phyloP scores from a whole-genome alignment of 169 alveolate genomes.

The Plasmodium inui region DNA sequence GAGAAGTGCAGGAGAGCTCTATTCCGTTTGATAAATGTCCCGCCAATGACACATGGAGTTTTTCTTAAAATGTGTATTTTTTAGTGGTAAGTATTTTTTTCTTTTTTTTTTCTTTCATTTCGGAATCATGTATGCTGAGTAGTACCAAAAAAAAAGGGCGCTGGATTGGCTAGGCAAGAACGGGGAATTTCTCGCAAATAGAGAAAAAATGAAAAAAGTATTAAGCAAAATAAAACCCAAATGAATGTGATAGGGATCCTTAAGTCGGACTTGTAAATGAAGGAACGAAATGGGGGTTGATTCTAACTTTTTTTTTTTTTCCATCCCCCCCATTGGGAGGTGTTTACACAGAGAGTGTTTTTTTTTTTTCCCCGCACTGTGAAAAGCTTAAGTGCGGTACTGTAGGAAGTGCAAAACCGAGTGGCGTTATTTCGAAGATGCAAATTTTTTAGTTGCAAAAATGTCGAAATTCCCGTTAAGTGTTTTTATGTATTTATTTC shows the following conservation, averaged over 20 bases:
- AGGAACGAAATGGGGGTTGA: not conserved
- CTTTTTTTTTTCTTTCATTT: not conserved
- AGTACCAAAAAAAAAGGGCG: not conserved
- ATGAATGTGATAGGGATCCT: not conserved
- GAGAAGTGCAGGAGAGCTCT: not conserved
- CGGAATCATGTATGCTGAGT: not conserved
- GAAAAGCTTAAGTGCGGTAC: not conserved
- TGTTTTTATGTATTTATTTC: not conserved
- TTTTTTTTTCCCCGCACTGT: conserved; percentile 4
- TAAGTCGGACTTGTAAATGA: not conserved
- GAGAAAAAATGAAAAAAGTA: not conserved
- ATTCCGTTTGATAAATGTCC: not conserved
- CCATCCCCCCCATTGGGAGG: not conserved
- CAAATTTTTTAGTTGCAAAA: not conserved
- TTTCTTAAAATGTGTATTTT: conserved; percentile 1
- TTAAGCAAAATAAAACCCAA: not conserved
- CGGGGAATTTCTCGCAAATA: not conserved
- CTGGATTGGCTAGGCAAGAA: not conserved
- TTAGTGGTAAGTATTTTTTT: not conserved
- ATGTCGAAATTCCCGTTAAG: not conserved
- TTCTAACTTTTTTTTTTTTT: not conserved
- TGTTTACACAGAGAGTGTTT: not conserved
- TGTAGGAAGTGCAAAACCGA: not conserved
- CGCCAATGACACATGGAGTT: not conserved
- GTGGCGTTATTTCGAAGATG: not conserved